Base-by-base conservation (phyloP, 495 filamentous ascomycete genomes). In the Penicillium cataractarum region DNA sequence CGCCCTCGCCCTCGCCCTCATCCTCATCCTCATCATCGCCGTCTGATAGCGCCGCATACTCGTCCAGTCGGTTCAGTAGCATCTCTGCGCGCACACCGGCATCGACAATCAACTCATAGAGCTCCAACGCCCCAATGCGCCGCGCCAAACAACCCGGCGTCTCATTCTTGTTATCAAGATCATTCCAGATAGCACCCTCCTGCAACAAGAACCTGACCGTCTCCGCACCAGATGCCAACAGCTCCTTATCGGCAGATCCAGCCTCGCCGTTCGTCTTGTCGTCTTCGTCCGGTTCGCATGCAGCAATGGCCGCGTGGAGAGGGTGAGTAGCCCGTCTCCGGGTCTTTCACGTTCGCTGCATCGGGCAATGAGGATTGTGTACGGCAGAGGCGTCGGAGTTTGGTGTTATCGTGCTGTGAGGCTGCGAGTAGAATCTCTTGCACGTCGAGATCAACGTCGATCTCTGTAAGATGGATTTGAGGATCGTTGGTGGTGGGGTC, bases 111-210 rank as follows among this genome's bases (percentile, higher is more conserved):
- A 93, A 69, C 21, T 90, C 86, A 71, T 99, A 99, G 49, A 97
- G 72, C 57, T 89, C 87, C n/a, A 69, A 78, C 63, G 89, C 74
- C 0, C 88, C 89, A 15, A 97, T 76, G 33, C 92, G 79, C 40
- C 79, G 78, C 12, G 95, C 95, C 19, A 97, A 69, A 76, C 96
- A 98, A 1, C 92, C 95, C 0, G 95, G 94, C 15, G 96, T 99
- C 82, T 98, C 93, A 59, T 90, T 83, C 48, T 90, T 87, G 39
- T 80, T 76, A 66, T 98, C 92, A 4, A 99, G 79, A 73, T 97
- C 93, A 76, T 99, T 99, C 95, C 95, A 99, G 57, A 98, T 97
- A 6, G 91, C 96, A 3, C 95, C 95, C 70, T 91, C 87, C 66
- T 92, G 80, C 55, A 99, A 80, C 26, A 99, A 80, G 66, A 96